Evolutionary conservation across 768 basidiomycete genomes (phyloP).

Genomic region (Suillus brevipes): DNA sequence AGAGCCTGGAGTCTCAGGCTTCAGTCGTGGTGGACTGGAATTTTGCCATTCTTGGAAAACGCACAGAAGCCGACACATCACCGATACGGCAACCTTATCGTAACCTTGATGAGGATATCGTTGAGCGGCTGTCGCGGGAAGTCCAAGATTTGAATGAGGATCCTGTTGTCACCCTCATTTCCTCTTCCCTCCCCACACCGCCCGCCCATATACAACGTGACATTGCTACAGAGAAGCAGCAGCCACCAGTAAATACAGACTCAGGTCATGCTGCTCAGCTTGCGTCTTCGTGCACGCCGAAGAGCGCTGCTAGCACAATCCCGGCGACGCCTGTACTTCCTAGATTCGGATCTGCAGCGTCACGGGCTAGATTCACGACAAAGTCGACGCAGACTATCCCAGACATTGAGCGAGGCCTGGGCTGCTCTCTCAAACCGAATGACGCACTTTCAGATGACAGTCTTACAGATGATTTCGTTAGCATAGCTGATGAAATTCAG

Average conservation of each 20-base stretch:
- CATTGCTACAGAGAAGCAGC: constrained; percentile 23
- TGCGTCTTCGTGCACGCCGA: not conserved
- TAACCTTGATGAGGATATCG: constrained; percentile 26
- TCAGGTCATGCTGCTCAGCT: not conserved
- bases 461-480: not conserved
- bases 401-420: constrained; percentile 7
- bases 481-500: not conserved
- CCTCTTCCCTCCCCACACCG: constrained; percentile 8
- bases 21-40: constrained; percentile 54
- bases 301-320: constrained; percentile 14
- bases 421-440: constrained; percentile 6
- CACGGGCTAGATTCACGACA: constrained; percentile 18
- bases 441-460: not conserved
- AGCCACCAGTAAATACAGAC: constrained; percentile 10
- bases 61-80: constrained; percentile 16
- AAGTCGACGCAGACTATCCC: constrained; percentile 10
- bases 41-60: constrained; percentile 36
- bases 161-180: constrained; percentile 2
- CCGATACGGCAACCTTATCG: constrained; percentile 26
- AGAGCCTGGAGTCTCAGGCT: constrained; percentile 55
- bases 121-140: constrained; percentile 22
- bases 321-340: constrained; percentile 22
- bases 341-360: constrained; percentile 17
- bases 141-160: constrained; percentile 20
- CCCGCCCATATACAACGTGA: constrained; percentile 12